Evolutionary conservation across 2,329 filamentous ascomycete genomes (phyloP).

Genomic region (Alternaria tenuissima): DNA sequence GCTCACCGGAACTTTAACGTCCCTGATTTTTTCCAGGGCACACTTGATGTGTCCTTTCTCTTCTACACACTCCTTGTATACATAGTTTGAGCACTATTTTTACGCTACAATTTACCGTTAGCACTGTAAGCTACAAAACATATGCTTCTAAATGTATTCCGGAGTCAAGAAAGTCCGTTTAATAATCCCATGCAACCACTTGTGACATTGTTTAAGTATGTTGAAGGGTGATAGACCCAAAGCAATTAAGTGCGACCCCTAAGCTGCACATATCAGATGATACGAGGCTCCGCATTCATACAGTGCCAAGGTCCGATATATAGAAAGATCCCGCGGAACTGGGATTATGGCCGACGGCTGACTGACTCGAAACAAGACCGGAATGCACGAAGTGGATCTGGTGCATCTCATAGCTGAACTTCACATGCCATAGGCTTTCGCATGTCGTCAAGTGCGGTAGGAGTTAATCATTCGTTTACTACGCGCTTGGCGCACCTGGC

Average conservation of each 20-base stretch:
- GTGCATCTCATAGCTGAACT: slow-evolving; percentile 6
- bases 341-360: slow-evolving; percentile 19
- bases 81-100: slow-evolving; percentile 16
- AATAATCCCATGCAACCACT: background rate
- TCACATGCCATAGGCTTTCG: slow-evolving; percentile 1
- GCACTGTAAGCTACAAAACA: background rate
- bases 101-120: background rate
- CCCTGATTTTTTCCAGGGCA: slow-evolving; percentile 13
- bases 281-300: slow-evolving; percentile 14
- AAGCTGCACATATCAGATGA: slow-evolving; percentile 9
- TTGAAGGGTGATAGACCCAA: background rate
- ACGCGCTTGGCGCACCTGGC: background rate
- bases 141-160: background rate
- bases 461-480: background rate
- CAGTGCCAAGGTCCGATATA: slow-evolving; percentile 11
- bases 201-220: background rate
- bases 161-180: background rate
- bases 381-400: slow-evolving; percentile 18
- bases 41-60: slow-evolving; percentile 13
- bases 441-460: background rate
- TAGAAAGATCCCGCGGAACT: slow-evolving; percentile 9
- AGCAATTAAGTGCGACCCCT: background rate
- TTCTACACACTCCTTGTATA: slow-evolving; percentile 32
- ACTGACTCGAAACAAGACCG: slow-evolving; percentile 13
- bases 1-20: slow-evolving; percentile 6